Evolutionary conservation across 805 yeast genomes (phyloP), one percentile per base, ranked within the genome.

Genomic region (Kregervanrija fluxuum): DNA sequence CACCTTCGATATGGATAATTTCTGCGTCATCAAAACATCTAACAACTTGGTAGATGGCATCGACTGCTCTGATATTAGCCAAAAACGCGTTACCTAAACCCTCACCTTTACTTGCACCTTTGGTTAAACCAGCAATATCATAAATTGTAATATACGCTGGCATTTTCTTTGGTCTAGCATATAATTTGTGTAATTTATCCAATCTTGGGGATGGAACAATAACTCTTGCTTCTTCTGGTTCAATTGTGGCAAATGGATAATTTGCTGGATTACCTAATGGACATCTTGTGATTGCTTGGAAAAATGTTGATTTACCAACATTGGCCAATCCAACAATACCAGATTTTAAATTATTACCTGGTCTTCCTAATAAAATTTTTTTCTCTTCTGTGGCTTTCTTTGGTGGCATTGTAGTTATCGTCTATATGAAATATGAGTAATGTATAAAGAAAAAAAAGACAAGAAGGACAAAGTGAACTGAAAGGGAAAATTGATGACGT

Each of bases 1-100:
- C 96, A 64, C 93, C 93, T 70, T 89, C 96, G 59, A 93, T 85
- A 70, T 93, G 99, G 57, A 90, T 89, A 59, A 93, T 93, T 64
- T 93, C 99, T 34, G 96, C 95, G 67, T 93, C 99, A 62, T 89
- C 96, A 61, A 93, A 93, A 69, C 95, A 86, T 70, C 99, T 83
- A 41, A 93, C 98, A 53, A 93, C 96, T 72, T 93, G 98, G 72
- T 85, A 93, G 53, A 93, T 83, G 51, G 97, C 96, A 76, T 93
- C 99, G 46, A 93, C 99, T 40, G 96, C 93, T 69, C 98, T 80
- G 59, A 93, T 93, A 67, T 93, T 90, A 55, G 95, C 83, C 71
- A 93, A 79, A 77, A 93, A 93, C 51, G 95, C 95, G 67, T 93
- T 93, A 62, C 99, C 99, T 54, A 93, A 79, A 65, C 99, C 99